These are phyloP conservation scores for Pyrenophora seminiperda DNA, from an alignment of 2,329 filamentous ascomycete genomes.

Conservation along the genomic window DNA sequence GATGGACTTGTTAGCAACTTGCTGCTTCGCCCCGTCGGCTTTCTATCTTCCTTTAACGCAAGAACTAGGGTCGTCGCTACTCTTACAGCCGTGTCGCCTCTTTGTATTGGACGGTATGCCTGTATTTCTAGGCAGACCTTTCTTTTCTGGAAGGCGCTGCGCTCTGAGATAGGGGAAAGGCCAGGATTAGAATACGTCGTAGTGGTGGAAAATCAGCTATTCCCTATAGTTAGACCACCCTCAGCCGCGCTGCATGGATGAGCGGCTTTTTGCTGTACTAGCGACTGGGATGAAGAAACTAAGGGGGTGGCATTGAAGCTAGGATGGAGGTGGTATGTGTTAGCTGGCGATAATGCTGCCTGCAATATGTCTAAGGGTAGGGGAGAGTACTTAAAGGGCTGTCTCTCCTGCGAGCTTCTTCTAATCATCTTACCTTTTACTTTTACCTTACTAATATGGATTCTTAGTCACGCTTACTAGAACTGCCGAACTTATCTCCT, in stretches of 20 bases:
- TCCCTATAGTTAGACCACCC: background rate
- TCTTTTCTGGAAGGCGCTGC: background rate
- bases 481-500: no score
- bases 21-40: background rate
- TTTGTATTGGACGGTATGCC: background rate
- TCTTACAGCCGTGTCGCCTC: background rate
- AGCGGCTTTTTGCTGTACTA: background rate
- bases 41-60: background rate
- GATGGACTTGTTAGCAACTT: background rate
- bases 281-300: background rate
- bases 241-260: background rate
- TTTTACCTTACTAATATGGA: background rate
- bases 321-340: background rate
- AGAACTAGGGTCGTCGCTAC: background rate
- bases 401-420: background rate
- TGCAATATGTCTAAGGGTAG: background rate
- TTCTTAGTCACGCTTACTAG: no score
- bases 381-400: background rate
- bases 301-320: slow-evolving; percentile 1
- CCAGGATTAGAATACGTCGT: background rate
- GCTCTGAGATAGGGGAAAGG: background rate
- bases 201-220: background rate
- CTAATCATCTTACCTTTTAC: background rate
- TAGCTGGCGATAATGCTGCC: background rate
- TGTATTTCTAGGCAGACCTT: background rate